Evolutionary conservation across 345 rosid species (phyloP), one percentile per base, ranked within the genome.

Genomic region (Cardamine resedifolia): DNA sequence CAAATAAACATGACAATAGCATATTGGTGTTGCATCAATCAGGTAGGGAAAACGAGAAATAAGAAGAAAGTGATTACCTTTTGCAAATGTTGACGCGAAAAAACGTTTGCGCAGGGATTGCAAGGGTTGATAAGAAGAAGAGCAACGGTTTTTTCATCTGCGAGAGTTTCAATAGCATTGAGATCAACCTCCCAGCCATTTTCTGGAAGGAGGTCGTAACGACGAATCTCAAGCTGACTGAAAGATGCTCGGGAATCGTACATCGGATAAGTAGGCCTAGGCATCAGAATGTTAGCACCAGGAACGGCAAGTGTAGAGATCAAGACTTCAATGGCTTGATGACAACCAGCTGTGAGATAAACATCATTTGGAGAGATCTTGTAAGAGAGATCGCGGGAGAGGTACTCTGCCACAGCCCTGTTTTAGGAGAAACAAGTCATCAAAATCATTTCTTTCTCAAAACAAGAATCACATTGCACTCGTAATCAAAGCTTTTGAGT

Each of bases 101-200:
- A 85, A 39, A 88, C 88, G 66, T 69, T 85, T 52, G 88, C 91
- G 60, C 85, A 78, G 1, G 89, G 90, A 70, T 85, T 88, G 6
- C 87, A 74, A 0, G 85, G 89, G 76, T 78, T 88, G 21, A 77
- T 52, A 49, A 66, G 55, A 47, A 78, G 28, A 15, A 70, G 20
- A 57, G 72, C 78, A 6, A 34, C 74, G 3, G 71, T 68, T 47
- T 27, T 71, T 1, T 67, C 70, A 67, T 69, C 79, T 0, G 73
- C 77, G 15, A 75, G 73, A 67, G 77, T 71, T 39, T 67, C 75
- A 23, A 68, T 48, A 3, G 70, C 73, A 11, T 67, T 57, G 27
- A 73, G 66, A 31, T 61, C 64, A 10, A 73, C 69, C 49, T 75
- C 74, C 79, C 79, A 75, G 19, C 28, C 74, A 3, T 38, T 71